These are phyloP conservation scores for Rhizopogon vesiculosus DNA, from an alignment of 768 basidiomycete genomes.

Conservation along the genomic window DNA sequence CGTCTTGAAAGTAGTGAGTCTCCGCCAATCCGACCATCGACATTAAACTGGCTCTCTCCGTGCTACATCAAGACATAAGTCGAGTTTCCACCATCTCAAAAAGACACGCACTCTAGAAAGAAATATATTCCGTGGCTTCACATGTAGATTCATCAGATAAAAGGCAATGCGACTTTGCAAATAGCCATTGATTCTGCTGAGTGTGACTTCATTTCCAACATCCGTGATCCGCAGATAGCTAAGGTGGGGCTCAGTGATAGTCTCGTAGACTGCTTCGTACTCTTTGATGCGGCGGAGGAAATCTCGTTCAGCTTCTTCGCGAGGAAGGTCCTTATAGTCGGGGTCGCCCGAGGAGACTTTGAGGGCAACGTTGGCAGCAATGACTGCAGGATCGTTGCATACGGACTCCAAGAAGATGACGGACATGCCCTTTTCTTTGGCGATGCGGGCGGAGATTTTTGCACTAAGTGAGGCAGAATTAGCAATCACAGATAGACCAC, in stretches of 20 bases:
- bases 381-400: constrained; percentile 90
- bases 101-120: constrained; percentile 75
- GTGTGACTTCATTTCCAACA: constrained; percentile 85
- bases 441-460: constrained; percentile 79
- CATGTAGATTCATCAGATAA: constrained; percentile 96
- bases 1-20: constrained; percentile 83
- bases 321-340: constrained; percentile 89
- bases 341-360: constrained; percentile 97
- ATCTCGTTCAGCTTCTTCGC: constrained; percentile 82
- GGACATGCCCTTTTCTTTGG: constrained; percentile 80
- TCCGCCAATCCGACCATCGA: constrained; percentile 97
- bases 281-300: constrained; percentile 87
- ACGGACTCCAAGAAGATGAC: constrained; percentile 93
- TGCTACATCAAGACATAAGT: constrained; percentile 52
- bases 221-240: constrained; percentile 91
- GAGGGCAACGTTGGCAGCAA: constrained; percentile 93
- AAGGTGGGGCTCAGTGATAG: constrained; percentile 86
- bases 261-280: constrained; percentile 95
- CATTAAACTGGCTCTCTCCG: constrained; percentile 95
- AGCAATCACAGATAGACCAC: neutral
- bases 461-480: constrained; percentile 41
- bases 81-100: constrained; percentile 1
- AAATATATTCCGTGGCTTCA: constrained; percentile 96
- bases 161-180: constrained; percentile 96
- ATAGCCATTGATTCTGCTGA: constrained; percentile 89